These are phyloP conservation scores for Anisodus acutangulus DNA, from an alignment of 257 asterid genomes.

Conservation along the genomic window DNA sequence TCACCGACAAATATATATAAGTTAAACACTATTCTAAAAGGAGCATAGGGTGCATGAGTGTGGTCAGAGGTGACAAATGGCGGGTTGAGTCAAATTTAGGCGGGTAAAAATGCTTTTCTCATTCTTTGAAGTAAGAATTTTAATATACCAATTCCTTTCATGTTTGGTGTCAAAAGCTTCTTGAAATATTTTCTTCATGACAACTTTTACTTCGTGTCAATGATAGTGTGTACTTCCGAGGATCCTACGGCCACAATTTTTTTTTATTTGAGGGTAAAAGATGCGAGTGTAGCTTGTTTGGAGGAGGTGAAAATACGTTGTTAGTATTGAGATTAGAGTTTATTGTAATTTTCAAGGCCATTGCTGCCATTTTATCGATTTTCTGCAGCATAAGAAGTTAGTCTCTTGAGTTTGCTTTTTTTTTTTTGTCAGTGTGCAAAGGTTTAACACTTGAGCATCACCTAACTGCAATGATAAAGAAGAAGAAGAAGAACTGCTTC, in stretches of 20 bases:
- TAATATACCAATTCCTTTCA: no score
- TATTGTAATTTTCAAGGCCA: slow-evolving; percentile 33
- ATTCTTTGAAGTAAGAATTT: no score
- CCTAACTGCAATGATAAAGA: no score
- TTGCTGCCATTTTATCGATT: slow-evolving; percentile 42
- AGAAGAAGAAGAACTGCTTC: no score
- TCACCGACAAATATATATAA: not conserved
- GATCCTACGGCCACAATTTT: slow-evolving; percentile 29
- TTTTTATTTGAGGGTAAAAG: slow-evolving; percentile 33
- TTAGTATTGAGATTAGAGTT: slow-evolving; percentile 31
- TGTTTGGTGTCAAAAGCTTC: no score
- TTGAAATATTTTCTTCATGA: no score
- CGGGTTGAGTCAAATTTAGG: no score
- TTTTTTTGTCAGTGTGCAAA: no score
- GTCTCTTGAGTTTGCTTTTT: no score
- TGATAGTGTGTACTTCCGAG: slow-evolving; percentile 26
- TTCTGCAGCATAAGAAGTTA: not conserved
- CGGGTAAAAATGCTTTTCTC: no score
- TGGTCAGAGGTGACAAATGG: not conserved
- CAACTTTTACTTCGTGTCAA: slow-evolving; percentile 20
- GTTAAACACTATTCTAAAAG: not conserved
- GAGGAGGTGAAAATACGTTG: slow-evolving; percentile 38
- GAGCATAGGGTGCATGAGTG: not conserved
- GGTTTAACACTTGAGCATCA: no score
- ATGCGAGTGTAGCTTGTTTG: not conserved